These are phyloP conservation scores for Picea mariana DNA, from an alignment of 83 land plant species.

Conservation along the genomic window DNA sequence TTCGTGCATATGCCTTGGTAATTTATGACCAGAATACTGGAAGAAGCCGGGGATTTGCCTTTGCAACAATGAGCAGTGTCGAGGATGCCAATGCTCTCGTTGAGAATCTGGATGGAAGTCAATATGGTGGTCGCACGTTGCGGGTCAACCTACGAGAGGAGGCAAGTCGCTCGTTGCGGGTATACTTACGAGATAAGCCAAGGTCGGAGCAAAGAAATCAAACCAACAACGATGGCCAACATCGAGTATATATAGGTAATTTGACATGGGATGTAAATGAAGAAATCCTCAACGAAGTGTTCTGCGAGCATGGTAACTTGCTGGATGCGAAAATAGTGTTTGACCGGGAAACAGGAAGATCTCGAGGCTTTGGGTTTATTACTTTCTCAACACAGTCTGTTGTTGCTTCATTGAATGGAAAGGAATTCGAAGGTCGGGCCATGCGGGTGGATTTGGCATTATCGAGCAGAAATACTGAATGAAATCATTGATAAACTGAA, in stretches of 20 bases:
- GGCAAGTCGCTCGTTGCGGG: constrained; percentile 63
- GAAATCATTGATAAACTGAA: not conserved
- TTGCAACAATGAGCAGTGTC: constrained; percentile 69
- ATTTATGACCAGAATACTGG: constrained; percentile 63
- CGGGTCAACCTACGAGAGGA: constrained; percentile 65
- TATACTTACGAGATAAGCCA: constrained; percentile 63
- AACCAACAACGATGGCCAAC: constrained; percentile 29
- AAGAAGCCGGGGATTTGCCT: constrained; percentile 79
- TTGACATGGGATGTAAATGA: constrained; percentile 64
- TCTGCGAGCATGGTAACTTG: constrained; percentile 50
- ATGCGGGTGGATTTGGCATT: constrained; percentile 12
- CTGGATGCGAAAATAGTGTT: constrained; percentile 61
- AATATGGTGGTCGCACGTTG: constrained; percentile 57
- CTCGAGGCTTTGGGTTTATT: constrained; percentile 13
- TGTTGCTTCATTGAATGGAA: constrained; percentile 10
- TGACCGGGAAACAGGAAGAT: constrained; percentile 61
- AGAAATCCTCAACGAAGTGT: constrained; percentile 42
- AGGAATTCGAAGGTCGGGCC: constrained; percentile 5
- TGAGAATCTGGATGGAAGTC: constrained; percentile 57
- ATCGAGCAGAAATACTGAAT: not conserved
- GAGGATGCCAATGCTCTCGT: constrained; percentile 58
- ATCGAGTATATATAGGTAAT: constrained; percentile 70
- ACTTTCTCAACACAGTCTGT: constrained; percentile 1
- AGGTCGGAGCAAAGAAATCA: constrained; percentile 33
- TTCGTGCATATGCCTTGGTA: not conserved